Base-by-base conservation (phyloP, 1,284 basidiomycete species). In the Sporisorium scitamineum region DNA sequence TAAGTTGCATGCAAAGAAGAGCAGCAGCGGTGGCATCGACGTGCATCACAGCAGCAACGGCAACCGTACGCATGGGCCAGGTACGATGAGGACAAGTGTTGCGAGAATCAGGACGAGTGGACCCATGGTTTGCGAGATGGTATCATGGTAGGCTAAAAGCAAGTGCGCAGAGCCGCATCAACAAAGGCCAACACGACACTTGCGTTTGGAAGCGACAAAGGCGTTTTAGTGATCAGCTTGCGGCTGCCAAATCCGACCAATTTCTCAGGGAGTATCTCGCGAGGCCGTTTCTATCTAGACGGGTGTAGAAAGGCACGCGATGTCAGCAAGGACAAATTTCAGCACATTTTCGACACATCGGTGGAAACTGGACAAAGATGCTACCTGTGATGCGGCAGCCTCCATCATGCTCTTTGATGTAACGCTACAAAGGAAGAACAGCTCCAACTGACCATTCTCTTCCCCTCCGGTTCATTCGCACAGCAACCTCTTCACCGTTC, bases 401-500 rank as follows among this genome's bases (percentile, higher is more conserved):
- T n/a, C 16, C 18, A 47, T 16, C 24, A 26, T 18, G 24, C 4
- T 27, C 5, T 24, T 2, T 26, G 22, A 24, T 16, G 16, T 5
- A 7, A 20, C 11, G 16, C 27, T 22, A 8, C 20, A 26, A 14
- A 26, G n/a, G 6, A 9, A 34, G 45, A 39, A 39, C 24, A 37
- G 4, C 24, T 20, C n/a, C 1, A 14, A 47, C 37, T 59, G 31
- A 57, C 56, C 60, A 22, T 56, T 16, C 11, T 32, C 29, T 27
- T 24, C 42, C 3, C n/a, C n/a, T n/a, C n/a, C n/a, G n/a, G n/a
- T n/a, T n/a, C 27, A 5, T 6, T 14, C 53, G 1, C 37, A 32
- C 45, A 84, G 81, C 69, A 99, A 98, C 89, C 89, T 99, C 80
- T 92, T 99, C 86, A 86, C 87, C 45, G 91, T 98, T 78, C 90